phyloP scores from a whole-genome alignment of 2,329 filamentous ascomycete species.

The Phyllosticta ampelicida region DNA sequence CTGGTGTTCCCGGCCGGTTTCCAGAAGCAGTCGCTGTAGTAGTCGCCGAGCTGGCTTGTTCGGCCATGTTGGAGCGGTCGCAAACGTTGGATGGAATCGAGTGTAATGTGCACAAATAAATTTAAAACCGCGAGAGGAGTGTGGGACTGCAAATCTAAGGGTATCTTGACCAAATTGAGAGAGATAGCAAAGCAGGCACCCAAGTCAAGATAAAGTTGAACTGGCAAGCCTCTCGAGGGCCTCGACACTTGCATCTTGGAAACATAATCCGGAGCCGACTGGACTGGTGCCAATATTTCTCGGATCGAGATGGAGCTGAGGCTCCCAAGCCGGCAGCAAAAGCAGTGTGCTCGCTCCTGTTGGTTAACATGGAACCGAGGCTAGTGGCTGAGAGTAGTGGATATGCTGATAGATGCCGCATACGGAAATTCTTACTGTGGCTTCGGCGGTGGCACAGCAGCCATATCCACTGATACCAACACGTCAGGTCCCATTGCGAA shows the following conservation, averaged over 20 bases:
- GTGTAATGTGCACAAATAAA: neutral
- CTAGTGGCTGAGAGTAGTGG: neutral
- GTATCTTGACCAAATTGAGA: neutral
- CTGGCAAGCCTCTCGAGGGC: neutral
- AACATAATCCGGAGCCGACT: neutral
- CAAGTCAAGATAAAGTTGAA: neutral
- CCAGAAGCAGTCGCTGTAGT: constrained; percentile 22
- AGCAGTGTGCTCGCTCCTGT: neutral
- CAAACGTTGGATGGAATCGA: neutral
- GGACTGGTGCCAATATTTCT: neutral
- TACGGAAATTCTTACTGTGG: neutral
- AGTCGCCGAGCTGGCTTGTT: constrained; percentile 6
- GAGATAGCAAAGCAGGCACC: neutral
- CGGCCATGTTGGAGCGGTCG: neutral
- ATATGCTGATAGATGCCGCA: neutral
- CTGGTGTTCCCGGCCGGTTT: constrained; percentile 29
- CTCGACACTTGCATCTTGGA: neutral
- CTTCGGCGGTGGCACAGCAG: neutral
- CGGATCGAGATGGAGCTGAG: neutral
- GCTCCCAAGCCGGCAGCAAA: neutral
- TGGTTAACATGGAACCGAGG: neutral
- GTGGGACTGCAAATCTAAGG: neutral
- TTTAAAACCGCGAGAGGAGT: neutral
- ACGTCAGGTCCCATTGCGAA: neutral
- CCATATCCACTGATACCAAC: neutral